These are phyloP conservation scores for Balakata baccata DNA, from an alignment of 345 rosid genomes.

Conservation along the genomic window DNA sequence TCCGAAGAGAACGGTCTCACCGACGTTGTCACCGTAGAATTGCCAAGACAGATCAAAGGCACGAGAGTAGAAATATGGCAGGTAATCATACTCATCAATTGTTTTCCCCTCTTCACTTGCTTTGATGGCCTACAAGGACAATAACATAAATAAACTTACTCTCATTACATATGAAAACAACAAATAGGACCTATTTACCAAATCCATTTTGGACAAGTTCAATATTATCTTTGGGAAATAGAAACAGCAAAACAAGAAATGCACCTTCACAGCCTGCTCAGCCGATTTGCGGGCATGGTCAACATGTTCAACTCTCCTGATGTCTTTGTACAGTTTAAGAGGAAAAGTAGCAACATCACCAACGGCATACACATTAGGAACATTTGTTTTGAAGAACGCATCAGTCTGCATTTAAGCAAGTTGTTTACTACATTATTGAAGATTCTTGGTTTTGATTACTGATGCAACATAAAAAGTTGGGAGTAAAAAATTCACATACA, in stretches of 20 bases:
- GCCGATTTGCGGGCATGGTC: conserved; percentile 99
- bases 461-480: background rate
- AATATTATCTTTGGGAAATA: background rate
- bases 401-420: conserved; percentile 61
- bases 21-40: conserved; percentile 95
- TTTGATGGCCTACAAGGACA: conserved; percentile 59
- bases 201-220: background rate
- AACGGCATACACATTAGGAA: conserved; percentile 83
- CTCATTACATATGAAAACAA: background rate
- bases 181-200: background rate
- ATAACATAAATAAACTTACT: background rate
- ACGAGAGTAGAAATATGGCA: conserved; percentile 94
- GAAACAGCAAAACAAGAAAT: background rate
- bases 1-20: conserved; percentile 80
- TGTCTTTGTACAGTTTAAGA: conserved; percentile 67
- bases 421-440: background rate
- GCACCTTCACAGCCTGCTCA: conserved; percentile 96
- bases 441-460: background rate
- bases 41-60: conserved; percentile 95
- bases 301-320: conserved; percentile 95
- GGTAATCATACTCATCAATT: conserved; percentile 79
- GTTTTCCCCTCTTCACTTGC: conserved; percentile 66
- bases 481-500: background rate
- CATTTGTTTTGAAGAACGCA: conserved; percentile 76
- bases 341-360: conserved; percentile 95